Evolutionary conservation across 2,329 filamentous ascomycete species (phyloP), one percentile per base, ranked within the genome.

Genomic region (Botrytis aclada): DNA sequence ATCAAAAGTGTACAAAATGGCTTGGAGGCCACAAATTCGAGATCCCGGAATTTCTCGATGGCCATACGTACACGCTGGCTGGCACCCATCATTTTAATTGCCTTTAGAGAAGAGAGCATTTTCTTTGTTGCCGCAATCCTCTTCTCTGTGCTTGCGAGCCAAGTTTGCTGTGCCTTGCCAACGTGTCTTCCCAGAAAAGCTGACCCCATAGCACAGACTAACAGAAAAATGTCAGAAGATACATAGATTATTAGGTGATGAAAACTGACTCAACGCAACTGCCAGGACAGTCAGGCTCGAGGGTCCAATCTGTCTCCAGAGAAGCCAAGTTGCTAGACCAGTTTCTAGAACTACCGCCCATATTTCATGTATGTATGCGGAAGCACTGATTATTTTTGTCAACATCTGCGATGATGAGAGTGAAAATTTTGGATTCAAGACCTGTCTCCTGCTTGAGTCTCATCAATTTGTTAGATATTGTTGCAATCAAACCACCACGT

Each of bases 31-130:
- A 58, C 56, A 22, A 58, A 58, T 58, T 58, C 56, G 18, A 58
- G 56, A 58, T 58, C 56, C 10, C 56, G 56, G 22, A 58, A 22
- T 58, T 34, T 58, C 29, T 58, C 76, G 34, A 78, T 81, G 56
- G 29, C 16, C 3, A 58, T 58, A 20, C 18, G 16, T 20, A 58
- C 56, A 10, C 56, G 29, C 56, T 58, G 45, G 80, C 78, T 2
- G 79, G 80, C 4, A 84, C 79, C 80, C 69, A 79, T 76, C 76
- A 81, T 79, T 73, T 81, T 81, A 63, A 80, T 75, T 7, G 76
- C 74, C 73, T 81, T 81, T 75, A 81, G 79, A 10, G 77, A 78
- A 8, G 74, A 73, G 32, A 81, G 77, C 71, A 79, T 78, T 5
- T 75, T 74, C 22, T 79, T 75, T 41, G 79, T 80, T 20, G 77